Base-by-base conservation (phyloP, 768 basidiomycete genomes). In the Clathrus columnatus region DNA sequence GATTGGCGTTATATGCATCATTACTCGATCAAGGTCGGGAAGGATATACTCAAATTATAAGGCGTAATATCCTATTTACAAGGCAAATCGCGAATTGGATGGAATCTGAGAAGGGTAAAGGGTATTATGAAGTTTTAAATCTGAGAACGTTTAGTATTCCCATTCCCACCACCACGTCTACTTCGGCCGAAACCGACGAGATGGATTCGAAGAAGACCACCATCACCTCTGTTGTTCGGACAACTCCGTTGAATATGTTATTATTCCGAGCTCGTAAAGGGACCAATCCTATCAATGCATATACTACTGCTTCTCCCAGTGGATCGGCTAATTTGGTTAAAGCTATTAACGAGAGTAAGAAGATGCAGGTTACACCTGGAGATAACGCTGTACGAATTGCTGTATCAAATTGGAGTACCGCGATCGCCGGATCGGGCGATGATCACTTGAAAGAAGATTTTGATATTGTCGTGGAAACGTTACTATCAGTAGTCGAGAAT, bases 1-100 rank as follows among this genome's bases (percentile, higher is more conserved):
- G 70, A 0, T 61, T 76, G 14, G 71, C 73, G 0, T 48, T 76
- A 11, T 69, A 69, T 57, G 67, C 71, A 2, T 66, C 68, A 20
- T 62, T 76, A 17, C 42, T 74, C 26, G 64, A 65, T 26, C 62
- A 70, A 14, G 74, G 74, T 10, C 59, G 60, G 43, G 58, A 67
- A 8, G 74, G 74, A 2, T 75, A 73, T 61, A 24, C 54, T 44
- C 63, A 69, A 17, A 61, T 75, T 14, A 59, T 75, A 18, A 51
- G 47, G 7, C 64, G 70, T 26, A 72, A 75, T 62, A 60, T 73
- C 36, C 56, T 45, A 1, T 72, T 75, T 54, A 72, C 72, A 2
- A 50, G 66, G 1, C 47, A 60, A 16, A 52, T 75, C 18, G 70
- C 63, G 0, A 28, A 27, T 5, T 73, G 66, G 63, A 61, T 75